Evolutionary conservation across 2,329 filamentous ascomycete species (phyloP).

Genomic region (Aureobasidium sp.): DNA sequence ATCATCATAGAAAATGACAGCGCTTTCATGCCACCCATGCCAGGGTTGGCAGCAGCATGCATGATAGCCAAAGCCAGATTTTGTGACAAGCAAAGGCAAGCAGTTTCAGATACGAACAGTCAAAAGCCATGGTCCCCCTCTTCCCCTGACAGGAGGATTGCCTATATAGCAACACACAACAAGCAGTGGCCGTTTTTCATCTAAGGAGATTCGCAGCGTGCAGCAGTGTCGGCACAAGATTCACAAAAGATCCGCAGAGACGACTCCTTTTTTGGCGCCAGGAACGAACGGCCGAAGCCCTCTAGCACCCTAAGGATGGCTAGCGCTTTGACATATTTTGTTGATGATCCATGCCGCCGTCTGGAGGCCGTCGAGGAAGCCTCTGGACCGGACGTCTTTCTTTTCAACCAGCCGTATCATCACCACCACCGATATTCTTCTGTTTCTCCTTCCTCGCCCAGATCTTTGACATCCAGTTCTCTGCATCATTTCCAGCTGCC

Average conservation of each 20-base stretch:
- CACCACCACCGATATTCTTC: conserved; percentile 7
- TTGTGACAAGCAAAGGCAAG: background rate
- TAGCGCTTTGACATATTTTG: conserved; percentile 12
- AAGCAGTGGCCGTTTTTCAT: conserved; percentile 4
- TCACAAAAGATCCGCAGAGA: background rate
- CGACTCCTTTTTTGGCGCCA: conserved; percentile 10
- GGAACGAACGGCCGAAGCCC: conserved; percentile 10
- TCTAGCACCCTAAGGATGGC: conserved; percentile 2
- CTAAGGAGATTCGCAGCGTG: background rate
- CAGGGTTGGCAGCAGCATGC: background rate
- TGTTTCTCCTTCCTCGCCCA: background rate
- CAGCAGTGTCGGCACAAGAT: conserved; percentile 10
- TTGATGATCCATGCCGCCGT: conserved; percentile 9
- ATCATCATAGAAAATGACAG: conserved; percentile 4
- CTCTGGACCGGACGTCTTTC: conserved; percentile 4
- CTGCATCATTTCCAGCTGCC: background rate
- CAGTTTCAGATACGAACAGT: background rate
- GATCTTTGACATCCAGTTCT: background rate
- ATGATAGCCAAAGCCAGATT: background rate
- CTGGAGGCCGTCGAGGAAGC: conserved; percentile 2
- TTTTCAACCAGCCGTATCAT: conserved; percentile 1
- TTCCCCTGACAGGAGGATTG: background rate
- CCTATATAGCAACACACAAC: background rate
- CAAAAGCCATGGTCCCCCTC: background rate
- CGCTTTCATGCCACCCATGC: background rate